Percentiles rank a stretch among this genome's conserved stretches.
Evolutionary conservation across 2,329 filamentous ascomycete species (phyloP).

Genomic region (Colletotrichum noveboracense): DNA sequence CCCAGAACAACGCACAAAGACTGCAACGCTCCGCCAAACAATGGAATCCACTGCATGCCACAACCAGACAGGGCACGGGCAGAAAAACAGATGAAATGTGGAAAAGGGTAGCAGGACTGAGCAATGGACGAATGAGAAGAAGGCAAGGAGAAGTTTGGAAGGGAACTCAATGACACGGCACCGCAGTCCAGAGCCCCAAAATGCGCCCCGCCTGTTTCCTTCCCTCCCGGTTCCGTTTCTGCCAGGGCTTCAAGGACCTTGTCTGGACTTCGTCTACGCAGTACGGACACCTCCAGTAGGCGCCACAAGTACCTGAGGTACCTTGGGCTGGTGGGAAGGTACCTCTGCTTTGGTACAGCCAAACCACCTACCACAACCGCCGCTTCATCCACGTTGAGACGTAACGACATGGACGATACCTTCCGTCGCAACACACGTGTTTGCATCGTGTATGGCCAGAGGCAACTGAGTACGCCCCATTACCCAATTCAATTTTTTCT

Average conservation of each 20-base stretch:
- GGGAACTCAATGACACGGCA: background rate
- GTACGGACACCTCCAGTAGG: background rate
- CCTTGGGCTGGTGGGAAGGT: background rate
- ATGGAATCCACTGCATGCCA: background rate
- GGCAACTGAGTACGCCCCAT: background rate
- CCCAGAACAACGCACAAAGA: background rate
- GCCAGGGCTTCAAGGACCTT: background rate
- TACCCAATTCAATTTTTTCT: background rate
- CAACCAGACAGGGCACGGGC: background rate
- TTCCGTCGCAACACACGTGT: slow-evolving; percentile 8
- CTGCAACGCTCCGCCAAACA: background rate
- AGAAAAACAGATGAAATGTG: background rate
- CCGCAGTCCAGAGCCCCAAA: slow-evolving; percentile 9
- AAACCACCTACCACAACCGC: slow-evolving; percentile 3
- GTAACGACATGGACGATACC: background rate
- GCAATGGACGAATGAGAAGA: background rate
- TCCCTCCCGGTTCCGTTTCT: slow-evolving; percentile 3
- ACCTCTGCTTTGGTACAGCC: background rate
- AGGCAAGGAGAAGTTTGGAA: background rate
- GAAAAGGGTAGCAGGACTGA: background rate
- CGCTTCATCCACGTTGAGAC: slow-evolving; percentile 15
- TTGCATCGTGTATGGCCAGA: background rate
- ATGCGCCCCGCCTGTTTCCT: slow-evolving; percentile 2
- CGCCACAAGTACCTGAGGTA: background rate
- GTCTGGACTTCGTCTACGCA: background rate